These are phyloP conservation scores for Alternaria infectoria DNA, from an alignment of 2,329 filamentous ascomycete species.

Conservation along the genomic window DNA sequence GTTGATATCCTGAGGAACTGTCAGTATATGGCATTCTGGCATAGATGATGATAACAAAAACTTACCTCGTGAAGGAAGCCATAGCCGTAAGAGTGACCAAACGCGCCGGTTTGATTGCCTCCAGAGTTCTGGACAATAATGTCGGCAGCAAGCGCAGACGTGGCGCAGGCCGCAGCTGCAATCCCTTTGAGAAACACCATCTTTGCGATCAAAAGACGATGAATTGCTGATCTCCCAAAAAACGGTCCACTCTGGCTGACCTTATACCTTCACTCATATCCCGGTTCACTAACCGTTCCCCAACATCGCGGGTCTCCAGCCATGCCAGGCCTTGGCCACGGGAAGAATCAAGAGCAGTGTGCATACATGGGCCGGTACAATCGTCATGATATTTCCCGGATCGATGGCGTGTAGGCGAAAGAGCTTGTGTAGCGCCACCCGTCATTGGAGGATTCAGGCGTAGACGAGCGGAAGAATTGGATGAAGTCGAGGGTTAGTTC, in stretches of 20 bases:
- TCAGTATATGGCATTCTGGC: not conserved
- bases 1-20: slow-evolving; percentile 55
- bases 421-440: slow-evolving; percentile 4
- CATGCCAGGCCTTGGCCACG: slow-evolving; percentile 13
- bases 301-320: slow-evolving; percentile 3
- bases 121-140: slow-evolving; percentile 34
- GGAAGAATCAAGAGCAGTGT: slow-evolving; percentile 9
- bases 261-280: slow-evolving; percentile 8
- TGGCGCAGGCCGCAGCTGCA: slow-evolving; percentile 29
- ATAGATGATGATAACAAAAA: not conserved
- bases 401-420: not conserved
- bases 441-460: slow-evolving; percentile 33
- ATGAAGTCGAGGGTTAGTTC: slow-evolving; percentile 10
- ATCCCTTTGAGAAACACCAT: slow-evolving; percentile 30
- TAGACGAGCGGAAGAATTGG: slow-evolving; percentile 27
- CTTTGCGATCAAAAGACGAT: slow-evolving; percentile 17
- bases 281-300: not conserved
- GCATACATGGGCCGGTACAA: slow-evolving; percentile 6
- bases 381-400: slow-evolving; percentile 14
- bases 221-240: slow-evolving; percentile 4
- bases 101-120: slow-evolving; percentile 38
- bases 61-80: slow-evolving; percentile 41
- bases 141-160: slow-evolving; percentile 31
- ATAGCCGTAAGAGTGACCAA: slow-evolving; percentile 37
- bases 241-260: not conserved